These are phyloP conservation scores for Persicaria maculosa DNA, from an alignment of 148 eudicot species.

Conservation along the genomic window DNA sequence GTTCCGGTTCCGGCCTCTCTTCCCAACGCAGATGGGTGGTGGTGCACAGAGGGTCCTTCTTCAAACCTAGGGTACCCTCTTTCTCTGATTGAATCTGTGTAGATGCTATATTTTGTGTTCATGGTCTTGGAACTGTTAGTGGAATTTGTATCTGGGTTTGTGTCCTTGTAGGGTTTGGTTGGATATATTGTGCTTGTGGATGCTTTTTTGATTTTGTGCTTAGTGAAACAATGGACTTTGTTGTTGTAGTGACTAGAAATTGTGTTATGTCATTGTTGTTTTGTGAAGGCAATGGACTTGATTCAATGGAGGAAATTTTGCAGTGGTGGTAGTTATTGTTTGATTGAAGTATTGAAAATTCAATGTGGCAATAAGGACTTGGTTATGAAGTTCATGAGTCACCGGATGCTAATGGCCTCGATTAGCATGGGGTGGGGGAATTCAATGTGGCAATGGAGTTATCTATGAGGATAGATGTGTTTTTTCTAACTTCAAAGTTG, in stretches of 20 bases:
- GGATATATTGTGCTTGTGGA: background rate
- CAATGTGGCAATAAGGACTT: background rate
- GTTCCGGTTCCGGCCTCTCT: conserved; percentile 3
- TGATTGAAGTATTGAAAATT: background rate
- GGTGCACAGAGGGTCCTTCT: conserved; percentile 20
- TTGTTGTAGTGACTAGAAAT: background rate
- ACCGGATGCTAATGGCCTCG: background rate
- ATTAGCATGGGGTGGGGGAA: background rate
- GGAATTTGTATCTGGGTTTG: conserved; percentile 8
- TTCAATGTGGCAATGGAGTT: background rate
- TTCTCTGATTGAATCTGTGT: background rate
- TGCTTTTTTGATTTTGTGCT: background rate
- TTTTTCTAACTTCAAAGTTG: background rate
- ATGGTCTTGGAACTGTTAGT: background rate
- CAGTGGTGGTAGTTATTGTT: background rate
- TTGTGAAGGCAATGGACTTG: background rate
- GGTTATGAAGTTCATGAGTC: background rate
- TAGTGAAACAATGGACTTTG: background rate
- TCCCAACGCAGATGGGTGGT: conserved; percentile 19
- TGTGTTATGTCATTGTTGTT: background rate
- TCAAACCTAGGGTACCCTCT: conserved; percentile 20
- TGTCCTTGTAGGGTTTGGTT: background rate
- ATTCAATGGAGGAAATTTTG: background rate
- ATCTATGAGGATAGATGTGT: background rate
- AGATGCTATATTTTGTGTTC: background rate